phyloP scores from a whole-genome alignment of 805 yeast species.

The Phaffomyces thermotolerans region DNA sequence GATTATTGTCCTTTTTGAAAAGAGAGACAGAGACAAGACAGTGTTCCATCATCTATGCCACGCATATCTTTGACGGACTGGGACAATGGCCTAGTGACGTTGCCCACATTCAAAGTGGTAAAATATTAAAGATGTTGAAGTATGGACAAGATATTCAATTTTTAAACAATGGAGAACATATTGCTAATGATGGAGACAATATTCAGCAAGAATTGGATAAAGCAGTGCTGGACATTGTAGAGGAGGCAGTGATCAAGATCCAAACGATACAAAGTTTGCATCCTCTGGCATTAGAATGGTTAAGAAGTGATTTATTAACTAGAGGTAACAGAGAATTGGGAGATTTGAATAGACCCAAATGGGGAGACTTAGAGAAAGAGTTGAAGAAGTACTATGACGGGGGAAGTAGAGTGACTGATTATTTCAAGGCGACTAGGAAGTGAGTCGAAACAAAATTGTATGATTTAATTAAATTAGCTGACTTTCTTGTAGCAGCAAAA shows the following conservation, averaged over 20 bases:
- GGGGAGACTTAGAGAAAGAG: constrained; percentile 46
- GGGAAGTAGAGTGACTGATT: constrained; percentile 35
- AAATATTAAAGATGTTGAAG: constrained; percentile 31
- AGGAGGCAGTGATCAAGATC: constrained; percentile 26
- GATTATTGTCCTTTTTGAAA: constrained; percentile 61
- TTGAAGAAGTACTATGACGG: constrained; percentile 38
- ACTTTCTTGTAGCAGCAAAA: no score
- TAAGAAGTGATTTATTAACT: constrained; percentile 40
- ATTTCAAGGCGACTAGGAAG: constrained; percentile 44
- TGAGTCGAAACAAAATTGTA: not conserved
- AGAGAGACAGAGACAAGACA: constrained; percentile 64
- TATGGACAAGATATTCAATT: constrained; percentile 28
- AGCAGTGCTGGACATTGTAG: constrained; percentile 6
- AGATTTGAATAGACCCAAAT: constrained; percentile 46
- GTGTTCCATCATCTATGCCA: constrained; percentile 83
- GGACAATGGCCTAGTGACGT: constrained; percentile 85
- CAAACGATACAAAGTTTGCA: constrained; percentile 49
- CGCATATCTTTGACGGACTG: constrained; percentile 94
- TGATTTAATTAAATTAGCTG: not conserved
- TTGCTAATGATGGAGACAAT: constrained; percentile 15
- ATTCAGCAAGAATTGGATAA: constrained; percentile 18
- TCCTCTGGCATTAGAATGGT: constrained; percentile 70
- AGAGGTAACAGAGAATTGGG: constrained; percentile 41
- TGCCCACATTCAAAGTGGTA: constrained; percentile 70
- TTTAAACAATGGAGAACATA: constrained; percentile 1